Evolutionary conservation across 805 yeast species (phyloP), one percentile per base, ranked within the genome.

Genomic region (Saccharomycopsis capsularis): DNA sequence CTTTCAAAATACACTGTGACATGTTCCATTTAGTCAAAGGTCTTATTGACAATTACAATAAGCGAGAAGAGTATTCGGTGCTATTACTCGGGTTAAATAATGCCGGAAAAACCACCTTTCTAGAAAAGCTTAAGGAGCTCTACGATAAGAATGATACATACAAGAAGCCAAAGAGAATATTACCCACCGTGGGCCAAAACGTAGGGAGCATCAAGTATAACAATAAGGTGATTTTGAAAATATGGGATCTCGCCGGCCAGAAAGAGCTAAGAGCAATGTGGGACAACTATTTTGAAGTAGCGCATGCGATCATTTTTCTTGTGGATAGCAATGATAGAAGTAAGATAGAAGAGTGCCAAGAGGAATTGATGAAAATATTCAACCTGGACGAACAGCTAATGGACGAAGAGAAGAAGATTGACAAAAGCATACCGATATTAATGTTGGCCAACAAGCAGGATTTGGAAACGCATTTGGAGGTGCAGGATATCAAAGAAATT

Each of bases 171-270:
- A 70, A 79, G 21, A 70, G 87, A 51, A 88, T 89, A 16, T 70
- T 85, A 25, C 97, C 99, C 1, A 91, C 99, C 0, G 95, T 91
- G 41, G 99, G 99, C 3, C 99, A 93, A 63, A 93, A 93, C 62
- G 85, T 75, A 3, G 76, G 76, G 0, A 67, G 68, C 7, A 67
- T 75, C n/a, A 58, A 66, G 13, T 59, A 63, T n/a, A 59, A 60
- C 38, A 57, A 57, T 4, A 71, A 69, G 48, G 68, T 74, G 49
- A 68, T 71, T 45, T 69, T 93, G 48, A 90, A 89, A 60, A 78
- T 93, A 59, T 91, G 98, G 98, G 99, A 91, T 63, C 80, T 91
- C 37, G 98, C 98, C 9, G 99, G 99, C 11, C 99, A 91, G 65
- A 82, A 81, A 60, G 71, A 84, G n/a, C 69, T 91, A 42, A 72